A percentile compares a stretch with the other conserved stretches of the same genome.
Evolutionary conservation across 345 rosid genomes (phyloP).

Genomic region (Citrus australasica): DNA sequence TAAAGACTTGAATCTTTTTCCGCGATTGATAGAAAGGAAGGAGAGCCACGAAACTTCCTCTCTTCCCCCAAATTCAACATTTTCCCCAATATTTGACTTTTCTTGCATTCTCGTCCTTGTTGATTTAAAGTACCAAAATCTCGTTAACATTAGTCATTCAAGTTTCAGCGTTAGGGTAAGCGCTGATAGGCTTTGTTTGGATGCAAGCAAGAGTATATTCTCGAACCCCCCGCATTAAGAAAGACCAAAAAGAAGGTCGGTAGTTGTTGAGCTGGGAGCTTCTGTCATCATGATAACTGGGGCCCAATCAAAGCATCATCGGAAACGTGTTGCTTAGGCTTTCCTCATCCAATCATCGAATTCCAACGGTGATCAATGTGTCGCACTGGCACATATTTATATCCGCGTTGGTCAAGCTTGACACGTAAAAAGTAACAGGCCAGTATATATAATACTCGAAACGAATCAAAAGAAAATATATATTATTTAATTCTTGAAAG

Average conservation of each 20-base stretch:
- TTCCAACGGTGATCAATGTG: constrained; percentile 1
- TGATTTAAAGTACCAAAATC: neutral
- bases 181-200: neutral
- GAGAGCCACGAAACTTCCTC: neutral
- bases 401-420: neutral
- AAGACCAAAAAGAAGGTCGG: neutral
- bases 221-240: neutral
- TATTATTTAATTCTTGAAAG: constrained; percentile 7
- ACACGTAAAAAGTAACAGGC: neutral
- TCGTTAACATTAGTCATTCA: neutral
- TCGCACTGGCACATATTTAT: neutral
- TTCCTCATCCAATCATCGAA: neutral
- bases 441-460: neutral
- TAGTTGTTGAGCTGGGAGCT: constrained; percentile 4
- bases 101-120: neutral
- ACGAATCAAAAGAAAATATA: neutral
- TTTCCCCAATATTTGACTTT: neutral
- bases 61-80: neutral
- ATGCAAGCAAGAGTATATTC: neutral
- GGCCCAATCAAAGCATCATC: neutral
- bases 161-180: too few species aligned
- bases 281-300: constrained; percentile 15
- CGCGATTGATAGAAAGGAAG: neutral
- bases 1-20: neutral
- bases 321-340: constrained; percentile 4